Conservation (phyloP, 495 filamentous ascomycete species). For the Neurospora sublineolata region DNA sequence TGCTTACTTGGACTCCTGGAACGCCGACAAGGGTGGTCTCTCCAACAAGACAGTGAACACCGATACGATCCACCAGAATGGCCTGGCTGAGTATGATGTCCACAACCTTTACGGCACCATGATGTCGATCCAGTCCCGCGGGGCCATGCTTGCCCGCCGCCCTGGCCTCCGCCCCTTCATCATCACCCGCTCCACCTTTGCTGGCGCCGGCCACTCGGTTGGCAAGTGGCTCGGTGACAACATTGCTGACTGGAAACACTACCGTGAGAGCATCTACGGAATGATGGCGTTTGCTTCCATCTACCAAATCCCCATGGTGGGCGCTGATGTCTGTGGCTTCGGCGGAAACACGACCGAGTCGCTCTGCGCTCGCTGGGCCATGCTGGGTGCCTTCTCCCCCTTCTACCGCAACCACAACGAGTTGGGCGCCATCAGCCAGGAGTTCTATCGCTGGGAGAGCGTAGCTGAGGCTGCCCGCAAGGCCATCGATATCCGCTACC, state of each 20-base stretch:
- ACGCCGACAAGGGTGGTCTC: constrained; percentile 45
- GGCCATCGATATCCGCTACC: constrained; percentile 65
- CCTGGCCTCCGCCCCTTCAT: constrained; percentile 59
- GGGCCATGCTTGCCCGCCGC: constrained; percentile 59
- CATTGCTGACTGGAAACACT: constrained; percentile 58
- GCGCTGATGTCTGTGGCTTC: constrained; percentile 75
- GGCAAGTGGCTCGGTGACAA: constrained; percentile 91
- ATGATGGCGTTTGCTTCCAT: constrained; percentile 66
- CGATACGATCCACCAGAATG: constrained; percentile 61
- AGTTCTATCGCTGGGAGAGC: constrained; percentile 63
- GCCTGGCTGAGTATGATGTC: constrained; percentile 60
- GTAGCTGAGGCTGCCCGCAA: constrained; percentile 57
- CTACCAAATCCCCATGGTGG: constrained; percentile 77
- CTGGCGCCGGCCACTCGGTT: constrained; percentile 64
- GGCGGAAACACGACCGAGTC: constrained; percentile 59
- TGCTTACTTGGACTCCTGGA: constrained; percentile 31
- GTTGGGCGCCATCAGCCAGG: constrained; percentile 43
- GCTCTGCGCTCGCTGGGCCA: constrained; percentile 76
- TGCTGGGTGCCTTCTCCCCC: constrained; percentile 66
- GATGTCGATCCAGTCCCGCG: constrained; percentile 60
- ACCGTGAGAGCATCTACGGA: constrained; percentile 54
- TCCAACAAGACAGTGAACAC: constrained; percentile 67
- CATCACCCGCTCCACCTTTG: constrained; percentile 78
- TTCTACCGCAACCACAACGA: constrained; percentile 78
- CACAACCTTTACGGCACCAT: constrained; percentile 83